A percentile compares a stretch with the other conserved stretches of the same genome.
Conservation (phyloP, 305 asterid genomes). For the Fraxinus xanthoxyloides region DNA sequence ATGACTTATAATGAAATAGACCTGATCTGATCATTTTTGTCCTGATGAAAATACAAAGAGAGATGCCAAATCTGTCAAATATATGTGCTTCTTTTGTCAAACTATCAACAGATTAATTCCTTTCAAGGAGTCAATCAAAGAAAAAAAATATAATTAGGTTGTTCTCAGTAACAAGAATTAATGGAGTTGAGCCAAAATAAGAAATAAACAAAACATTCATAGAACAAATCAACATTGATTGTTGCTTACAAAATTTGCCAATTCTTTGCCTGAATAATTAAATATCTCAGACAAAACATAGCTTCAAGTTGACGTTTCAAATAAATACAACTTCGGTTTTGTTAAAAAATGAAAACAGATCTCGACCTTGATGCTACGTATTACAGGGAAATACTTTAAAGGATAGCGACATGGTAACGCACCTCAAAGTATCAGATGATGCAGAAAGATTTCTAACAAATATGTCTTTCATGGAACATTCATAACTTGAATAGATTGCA, state of each 20-base stretch:
- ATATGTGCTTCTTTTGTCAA: conserved; percentile 29
- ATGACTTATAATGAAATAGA: conserved; percentile 5
- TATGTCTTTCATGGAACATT: conserved; percentile 63
- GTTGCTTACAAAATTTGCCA: conserved; percentile 8
- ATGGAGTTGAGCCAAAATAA: conserved; percentile 3
- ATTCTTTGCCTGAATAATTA: not conserved
- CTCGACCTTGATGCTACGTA: conserved; percentile 21
- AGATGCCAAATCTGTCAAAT: conserved; percentile 30
- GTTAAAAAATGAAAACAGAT: not conserved
- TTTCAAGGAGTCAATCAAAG: conserved; percentile 21
- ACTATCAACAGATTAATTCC: conserved; percentile 23
- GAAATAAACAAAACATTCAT: not conserved
- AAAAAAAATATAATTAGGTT: conserved; percentile 5
- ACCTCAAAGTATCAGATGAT: not conserved
- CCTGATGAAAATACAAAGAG: conserved; percentile 15
- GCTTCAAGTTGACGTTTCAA: conserved; percentile 21
- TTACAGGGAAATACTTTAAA: conserved; percentile 1
- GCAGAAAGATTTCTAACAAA: not conserved
- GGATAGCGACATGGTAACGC: not conserved
- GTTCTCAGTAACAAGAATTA: conserved; percentile 5
- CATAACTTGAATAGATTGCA: conserved; percentile 97
- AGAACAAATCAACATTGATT: conserved; percentile 1
- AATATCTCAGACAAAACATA: conserved; percentile 7
- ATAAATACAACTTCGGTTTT: conserved; percentile 10
- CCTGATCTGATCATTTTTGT: not conserved